Conservation (phyloP, 768 basidiomycete species). For the Thelephora ganbajun region DNA sequence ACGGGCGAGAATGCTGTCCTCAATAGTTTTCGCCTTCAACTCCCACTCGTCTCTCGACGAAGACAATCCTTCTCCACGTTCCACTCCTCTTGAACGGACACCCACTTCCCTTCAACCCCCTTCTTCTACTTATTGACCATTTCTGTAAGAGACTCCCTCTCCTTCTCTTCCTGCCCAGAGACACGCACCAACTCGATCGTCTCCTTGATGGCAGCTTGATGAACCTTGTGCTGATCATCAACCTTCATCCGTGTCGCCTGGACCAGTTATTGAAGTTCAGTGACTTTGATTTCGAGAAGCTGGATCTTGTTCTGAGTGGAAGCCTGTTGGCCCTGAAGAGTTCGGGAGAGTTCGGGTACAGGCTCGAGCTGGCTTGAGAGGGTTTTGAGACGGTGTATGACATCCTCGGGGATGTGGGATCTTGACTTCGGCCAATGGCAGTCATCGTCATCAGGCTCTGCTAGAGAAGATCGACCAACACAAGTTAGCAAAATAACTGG, state of each 20-base stretch:
- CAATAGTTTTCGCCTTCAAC: no score
- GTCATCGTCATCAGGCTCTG: constrained; percentile 30
- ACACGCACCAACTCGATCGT: constrained; percentile 9
- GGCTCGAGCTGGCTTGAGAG: constrained; percentile 63
- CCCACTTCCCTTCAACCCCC: no score
- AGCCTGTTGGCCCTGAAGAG: constrained; percentile 65
- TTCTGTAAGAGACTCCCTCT: no score
- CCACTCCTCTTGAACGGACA: constrained; percentile 74
- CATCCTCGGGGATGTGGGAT: constrained; percentile 43
- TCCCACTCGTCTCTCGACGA: constrained; percentile 36
- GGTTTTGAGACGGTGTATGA: no score
- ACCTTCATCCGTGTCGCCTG: constrained; percentile 26
- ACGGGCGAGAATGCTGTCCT: no score
- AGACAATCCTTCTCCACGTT: constrained; percentile 65
- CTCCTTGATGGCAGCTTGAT: constrained; percentile 15
- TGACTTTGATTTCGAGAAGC: constrained; percentile 49
- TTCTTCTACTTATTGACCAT: constrained; percentile 64
- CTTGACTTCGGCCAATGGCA: constrained; percentile 9
- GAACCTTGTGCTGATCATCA: constrained; percentile 21
- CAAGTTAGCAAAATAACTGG: no score
- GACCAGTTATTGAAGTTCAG: no score
- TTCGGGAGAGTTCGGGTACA: constrained; percentile 57
- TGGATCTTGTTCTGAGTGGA: constrained; percentile 66
- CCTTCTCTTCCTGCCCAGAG: constrained; percentile 20
- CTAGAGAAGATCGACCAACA: constrained; percentile 51